These are phyloP conservation scores for Fagus sylvatica DNA, from an alignment of 306 rosid species.

Conservation along the genomic window DNA sequence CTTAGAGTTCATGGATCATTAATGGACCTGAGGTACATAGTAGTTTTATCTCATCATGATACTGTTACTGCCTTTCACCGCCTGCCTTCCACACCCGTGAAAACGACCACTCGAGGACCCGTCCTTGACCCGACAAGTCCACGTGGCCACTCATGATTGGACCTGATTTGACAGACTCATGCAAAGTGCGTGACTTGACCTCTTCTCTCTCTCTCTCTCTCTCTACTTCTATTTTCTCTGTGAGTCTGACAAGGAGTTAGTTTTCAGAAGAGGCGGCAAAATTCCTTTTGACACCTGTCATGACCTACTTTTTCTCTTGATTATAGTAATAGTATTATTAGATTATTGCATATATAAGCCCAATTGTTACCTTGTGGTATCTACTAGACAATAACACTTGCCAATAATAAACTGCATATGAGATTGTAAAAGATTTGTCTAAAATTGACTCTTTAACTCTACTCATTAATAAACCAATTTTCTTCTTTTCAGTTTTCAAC, in stretches of 20 bases:
- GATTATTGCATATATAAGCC: not conserved
- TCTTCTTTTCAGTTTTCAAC: no score
- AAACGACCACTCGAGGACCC: conserved; percentile 15
- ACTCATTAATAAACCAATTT: no score
- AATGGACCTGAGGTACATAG: not conserved
- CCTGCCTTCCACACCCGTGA: conserved; percentile 21
- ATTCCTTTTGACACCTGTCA: conserved; percentile 20
- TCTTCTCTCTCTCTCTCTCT: not conserved
- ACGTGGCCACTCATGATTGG: conserved; percentile 16
- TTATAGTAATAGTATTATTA: not conserved
- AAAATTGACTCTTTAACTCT: no score
- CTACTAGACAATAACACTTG: conserved; percentile 5
- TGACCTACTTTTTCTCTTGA: not conserved
- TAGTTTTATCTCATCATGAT: not conserved
- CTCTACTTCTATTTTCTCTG: not conserved
- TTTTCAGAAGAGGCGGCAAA: conserved; percentile 8
- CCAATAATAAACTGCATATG: no score
- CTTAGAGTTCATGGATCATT: not conserved
- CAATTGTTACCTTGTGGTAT: not conserved
- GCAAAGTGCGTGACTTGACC: conserved; percentile 14
- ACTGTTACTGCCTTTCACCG: conserved; percentile 11
- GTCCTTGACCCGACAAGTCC: conserved; percentile 3
- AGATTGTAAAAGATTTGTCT: no score
- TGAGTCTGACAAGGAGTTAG: not conserved
- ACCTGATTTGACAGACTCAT: conserved; percentile 1